Percentiles rank a stretch among this genome's conserved stretches.
phyloP scores from a whole-genome alignment of 768 basidiomycete genomes.

The Mrakia hoshinonis region DNA sequence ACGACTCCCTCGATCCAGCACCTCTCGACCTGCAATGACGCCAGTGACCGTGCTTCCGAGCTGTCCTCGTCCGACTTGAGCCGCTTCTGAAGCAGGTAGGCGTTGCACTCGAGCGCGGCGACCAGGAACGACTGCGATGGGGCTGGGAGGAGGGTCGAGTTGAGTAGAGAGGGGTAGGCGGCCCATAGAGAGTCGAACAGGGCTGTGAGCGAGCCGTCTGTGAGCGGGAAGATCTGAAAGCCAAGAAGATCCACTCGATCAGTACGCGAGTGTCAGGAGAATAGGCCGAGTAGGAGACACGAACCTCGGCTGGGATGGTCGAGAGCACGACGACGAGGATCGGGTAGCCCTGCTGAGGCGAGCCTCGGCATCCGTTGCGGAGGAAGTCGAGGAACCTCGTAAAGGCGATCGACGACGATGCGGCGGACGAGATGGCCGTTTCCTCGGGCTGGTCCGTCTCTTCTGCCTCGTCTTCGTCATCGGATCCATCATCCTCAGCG shows the following conservation, averaged over 20 bases:
- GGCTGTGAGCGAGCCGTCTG: conserved; percentile 42
- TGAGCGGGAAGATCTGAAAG: conserved; percentile 37
- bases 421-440: not conserved
- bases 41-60: conserved; percentile 38
- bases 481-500: conserved; percentile 39
- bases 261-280: not conserved
- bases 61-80: not conserved
- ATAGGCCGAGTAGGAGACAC: not conserved
- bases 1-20: conserved; percentile 39
- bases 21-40: conserved; percentile 41
- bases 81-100: conserved; percentile 47
- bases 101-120: conserved; percentile 60
- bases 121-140: conserved; percentile 58
- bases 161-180: conserved; percentile 48
- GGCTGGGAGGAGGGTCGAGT: conserved; percentile 53
- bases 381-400: conserved; percentile 71
- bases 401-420: conserved; percentile 48
- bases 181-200: conserved; percentile 76
- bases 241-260: not conserved
- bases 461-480: conserved; percentile 39
- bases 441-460: not conserved
- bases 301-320: conserved; percentile 61
- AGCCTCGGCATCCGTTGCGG: conserved; percentile 65
- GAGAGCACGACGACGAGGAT: conserved; percentile 69
- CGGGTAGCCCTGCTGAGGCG: conserved; percentile 71